Conservation (phyloP, 768 basidiomycete genomes). For the Collybia nuda region DNA sequence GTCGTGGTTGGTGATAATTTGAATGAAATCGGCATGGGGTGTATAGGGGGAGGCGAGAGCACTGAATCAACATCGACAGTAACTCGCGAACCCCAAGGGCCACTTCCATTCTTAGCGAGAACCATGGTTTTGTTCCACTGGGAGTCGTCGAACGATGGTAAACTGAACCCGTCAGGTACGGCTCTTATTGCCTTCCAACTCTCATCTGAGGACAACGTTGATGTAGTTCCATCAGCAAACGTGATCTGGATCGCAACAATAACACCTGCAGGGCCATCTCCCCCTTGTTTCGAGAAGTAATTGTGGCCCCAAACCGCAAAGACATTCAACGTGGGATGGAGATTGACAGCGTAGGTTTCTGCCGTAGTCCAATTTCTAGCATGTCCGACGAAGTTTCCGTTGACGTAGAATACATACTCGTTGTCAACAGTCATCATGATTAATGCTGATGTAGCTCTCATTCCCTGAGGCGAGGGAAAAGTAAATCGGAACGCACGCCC, state of each 20-base stretch:
- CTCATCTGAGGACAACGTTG: slow-evolving; percentile 17
- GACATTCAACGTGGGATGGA: slow-evolving; percentile 15
- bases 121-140: too few relatives aligned
- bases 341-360: slow-evolving; percentile 18
- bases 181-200: slow-evolving; percentile 20
- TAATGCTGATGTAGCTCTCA: slow-evolving; percentile 15
- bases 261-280: slow-evolving; percentile 23
- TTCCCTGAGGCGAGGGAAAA: slow-evolving; percentile 19
- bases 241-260: slow-evolving; percentile 22
- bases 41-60: too few relatives aligned
- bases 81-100: too few relatives aligned
- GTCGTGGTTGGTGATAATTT: too few relatives aligned
- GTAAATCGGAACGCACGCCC: slow-evolving; percentile 30
- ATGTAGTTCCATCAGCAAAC: slow-evolving; percentile 22
- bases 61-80: too few relatives aligned
- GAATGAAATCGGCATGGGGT: too few relatives aligned
- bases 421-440: slow-evolving; percentile 27
- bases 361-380: slow-evolving; percentile 23
- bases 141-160: slow-evolving; percentile 16
- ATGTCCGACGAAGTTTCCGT: slow-evolving; percentile 21
- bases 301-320: slow-evolving; percentile 23
- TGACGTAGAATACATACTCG: slow-evolving; percentile 24
- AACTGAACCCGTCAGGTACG: slow-evolving; percentile 20
- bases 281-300: slow-evolving; percentile 3
- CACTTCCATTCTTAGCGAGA: too few relatives aligned